Conservation (phyloP, 2,329 filamentous ascomycete genomes). For the Colletotrichum sp. region DNA sequence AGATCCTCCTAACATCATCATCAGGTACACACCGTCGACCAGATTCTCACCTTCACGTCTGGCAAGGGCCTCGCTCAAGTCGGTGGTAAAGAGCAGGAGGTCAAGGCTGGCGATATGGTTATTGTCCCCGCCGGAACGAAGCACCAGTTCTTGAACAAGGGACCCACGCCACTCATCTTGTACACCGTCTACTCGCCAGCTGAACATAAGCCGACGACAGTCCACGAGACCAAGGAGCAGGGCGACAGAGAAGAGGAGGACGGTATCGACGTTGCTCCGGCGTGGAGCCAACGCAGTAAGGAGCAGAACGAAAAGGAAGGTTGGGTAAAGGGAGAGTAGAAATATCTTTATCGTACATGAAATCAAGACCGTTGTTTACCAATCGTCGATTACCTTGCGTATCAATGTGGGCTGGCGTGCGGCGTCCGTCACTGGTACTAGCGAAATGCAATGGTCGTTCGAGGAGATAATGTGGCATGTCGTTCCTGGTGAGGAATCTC, state of each 20-base stretch:
- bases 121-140: constrained; percentile 68
- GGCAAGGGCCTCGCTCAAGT: constrained; percentile 64
- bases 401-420: not conserved
- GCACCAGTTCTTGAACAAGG: constrained; percentile 70
- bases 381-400: not conserved
- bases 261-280: constrained; percentile 64
- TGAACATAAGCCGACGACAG: constrained; percentile 63
- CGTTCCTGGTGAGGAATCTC: not conserved
- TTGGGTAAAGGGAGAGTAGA: constrained; percentile 47
- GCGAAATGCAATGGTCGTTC: not conserved
- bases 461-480: not conserved
- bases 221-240: constrained; percentile 68
- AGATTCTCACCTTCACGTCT: constrained; percentile 68
- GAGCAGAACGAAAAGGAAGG: constrained; percentile 63
- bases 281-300: constrained; percentile 63
- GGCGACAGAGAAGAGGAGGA: constrained; percentile 67
- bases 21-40: constrained; percentile 64
- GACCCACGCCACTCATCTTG: constrained; percentile 62
- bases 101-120: constrained; percentile 41
- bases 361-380: not conserved
- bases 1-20: constrained; percentile 20
- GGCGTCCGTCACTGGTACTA: not conserved
- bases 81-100: constrained; percentile 60
- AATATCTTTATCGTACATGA: not conserved
- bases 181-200: constrained; percentile 69